A percentile compares a stretch with the other conserved stretches of the same genome.
These are phyloP conservation scores for Byssochlamys sp. DNA, from an alignment of 2,329 filamentous ascomycete species.

Conservation along the genomic window DNA sequence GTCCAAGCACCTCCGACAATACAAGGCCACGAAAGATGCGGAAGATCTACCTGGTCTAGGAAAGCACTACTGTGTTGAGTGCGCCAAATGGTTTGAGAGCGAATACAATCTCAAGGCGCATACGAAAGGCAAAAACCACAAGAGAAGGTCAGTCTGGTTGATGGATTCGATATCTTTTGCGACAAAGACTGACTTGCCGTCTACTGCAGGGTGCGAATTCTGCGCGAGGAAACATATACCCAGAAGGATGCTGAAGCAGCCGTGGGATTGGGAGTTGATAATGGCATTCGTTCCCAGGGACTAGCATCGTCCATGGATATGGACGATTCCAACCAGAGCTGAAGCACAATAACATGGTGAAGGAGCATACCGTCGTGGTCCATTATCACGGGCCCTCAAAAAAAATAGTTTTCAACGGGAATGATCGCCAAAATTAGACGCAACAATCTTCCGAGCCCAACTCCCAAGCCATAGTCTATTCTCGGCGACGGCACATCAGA, in stretches of 20 bases:
- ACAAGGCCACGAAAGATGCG: conserved; percentile 64
- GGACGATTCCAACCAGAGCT: conserved; percentile 20
- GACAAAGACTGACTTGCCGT: not conserved
- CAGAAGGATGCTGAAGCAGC: conserved; percentile 80
- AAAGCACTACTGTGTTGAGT: conserved; percentile 78
- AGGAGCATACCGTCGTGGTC: not conserved
- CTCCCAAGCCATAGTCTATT: not conserved
- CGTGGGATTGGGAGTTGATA: conserved; percentile 61
- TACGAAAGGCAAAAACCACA: conserved; percentile 81
- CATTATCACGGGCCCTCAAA: not conserved
- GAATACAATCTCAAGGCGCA: conserved; percentile 67
- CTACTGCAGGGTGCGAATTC: conserved; percentile 59
- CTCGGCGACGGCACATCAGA: not conserved
- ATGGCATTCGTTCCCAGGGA: conserved; percentile 40
- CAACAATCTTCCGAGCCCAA: not conserved
- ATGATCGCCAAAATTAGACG: not conserved
- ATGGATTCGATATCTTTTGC: not conserved
- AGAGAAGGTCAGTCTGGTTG: conserved; percentile 56
- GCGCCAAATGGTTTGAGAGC: conserved; percentile 91
- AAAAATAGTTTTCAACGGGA: not conserved
- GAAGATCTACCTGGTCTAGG: conserved; percentile 87
- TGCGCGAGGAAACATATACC: conserved; percentile 75
- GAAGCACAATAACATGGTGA: not conserved
- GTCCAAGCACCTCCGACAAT: conserved; percentile 68
- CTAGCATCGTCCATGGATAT: conserved; percentile 31